Evolutionary conservation across 1,284 basidiomycete species (phyloP), one percentile per base, ranked within the genome.

Genomic region (Puccinia polysora): DNA sequence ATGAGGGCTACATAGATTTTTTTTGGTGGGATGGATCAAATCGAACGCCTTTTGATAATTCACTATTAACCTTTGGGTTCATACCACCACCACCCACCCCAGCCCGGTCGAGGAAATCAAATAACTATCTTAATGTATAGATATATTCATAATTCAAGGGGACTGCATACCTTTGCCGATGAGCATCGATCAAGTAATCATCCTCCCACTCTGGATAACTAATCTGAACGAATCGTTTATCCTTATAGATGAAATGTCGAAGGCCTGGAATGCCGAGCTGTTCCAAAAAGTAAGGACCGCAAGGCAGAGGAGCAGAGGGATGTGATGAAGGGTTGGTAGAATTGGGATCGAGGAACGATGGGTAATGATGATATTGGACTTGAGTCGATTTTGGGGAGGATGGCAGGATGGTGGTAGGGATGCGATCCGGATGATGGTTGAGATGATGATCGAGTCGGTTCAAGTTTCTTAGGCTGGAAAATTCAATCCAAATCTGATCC

Each of bases 241-340:
- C 91, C 81, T 96, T 97, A 83, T 96, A 97, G 64, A 96, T 82
- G 78, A 97, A 98, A 80, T 98, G 95, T 32, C 90, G 85, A 30
- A 98, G 81, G 0, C 93, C 93, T 0, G 91, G 89, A 67, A 95
- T 88, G 3, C 86, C 86, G 0, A 97, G 81, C 52, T 89, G 20
- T 52, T 62, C 55, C 4, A 62, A 28, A 1, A 55, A 49, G 62
- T 52, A 38, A 7, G 8, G 20, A 2, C 40, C 65, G 28, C 58
- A 60, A 10, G 55, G n/a, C n/a, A n/a, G n/a, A n/a, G n/a, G n/a
- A n/a, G n/a, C n/a, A n/a, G n/a, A n/a, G n/a, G n/a, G n/a, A n/a
- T n/a, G n/a, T n/a, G n/a, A n/a, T n/a, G n/a, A n/a, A n/a, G n/a
- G n/a, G n/a, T n/a, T n/a, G n/a, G n/a, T n/a, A n/a, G n/a, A n/a